Evolutionary conservation across 345 rosid species (phyloP).

Genomic region (Dimocarpus longan): DNA sequence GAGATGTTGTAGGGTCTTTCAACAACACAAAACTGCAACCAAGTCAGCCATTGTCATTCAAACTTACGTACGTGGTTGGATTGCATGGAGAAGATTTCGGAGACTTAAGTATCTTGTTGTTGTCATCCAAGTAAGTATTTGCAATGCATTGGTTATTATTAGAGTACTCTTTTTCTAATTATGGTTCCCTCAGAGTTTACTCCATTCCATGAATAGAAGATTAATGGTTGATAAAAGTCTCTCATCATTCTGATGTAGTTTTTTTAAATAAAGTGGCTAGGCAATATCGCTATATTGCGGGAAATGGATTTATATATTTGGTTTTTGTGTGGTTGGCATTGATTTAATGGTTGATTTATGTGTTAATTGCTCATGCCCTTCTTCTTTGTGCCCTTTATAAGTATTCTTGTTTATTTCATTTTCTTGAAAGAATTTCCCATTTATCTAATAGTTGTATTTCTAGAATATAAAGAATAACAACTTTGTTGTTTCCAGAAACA

Average conservation of each 20-base stretch:
- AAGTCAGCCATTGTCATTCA: conserved; percentile 62
- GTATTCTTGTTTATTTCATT: no score
- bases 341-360: neutral
- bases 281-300: neutral
- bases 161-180: neutral
- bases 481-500: conserved; percentile 45
- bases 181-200: neutral
- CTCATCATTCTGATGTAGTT: neutral
- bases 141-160: neutral
- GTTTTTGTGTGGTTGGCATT: neutral
- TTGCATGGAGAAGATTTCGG: conserved; percentile 35
- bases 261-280: neutral
- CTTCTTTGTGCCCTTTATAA: no score
- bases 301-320: neutral
- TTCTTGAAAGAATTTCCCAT: neutral
- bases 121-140: conserved; percentile 63
- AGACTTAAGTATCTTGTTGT: conserved; percentile 34
- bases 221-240: neutral
- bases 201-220: neutral
- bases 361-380: neutral
- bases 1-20: conserved; percentile 35
- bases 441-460: neutral
- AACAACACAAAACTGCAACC: conserved; percentile 34
- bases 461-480: neutral
- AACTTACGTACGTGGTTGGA: conserved; percentile 66